phyloP scores from a whole-genome alignment of 2,329 filamentous ascomycete species.

The Pseudopithomyces maydicus region DNA sequence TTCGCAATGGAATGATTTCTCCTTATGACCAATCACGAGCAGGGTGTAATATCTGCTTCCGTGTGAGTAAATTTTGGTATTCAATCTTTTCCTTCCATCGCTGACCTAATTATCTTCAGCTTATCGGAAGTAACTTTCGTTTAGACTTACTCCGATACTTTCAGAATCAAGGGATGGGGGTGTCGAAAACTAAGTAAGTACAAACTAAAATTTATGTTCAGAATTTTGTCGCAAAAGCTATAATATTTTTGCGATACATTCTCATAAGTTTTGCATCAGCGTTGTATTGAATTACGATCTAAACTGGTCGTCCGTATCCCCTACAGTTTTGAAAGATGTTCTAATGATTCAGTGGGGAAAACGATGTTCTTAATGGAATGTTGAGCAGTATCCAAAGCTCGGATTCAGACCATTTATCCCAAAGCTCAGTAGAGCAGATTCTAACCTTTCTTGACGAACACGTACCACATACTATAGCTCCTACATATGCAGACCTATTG shows the following conservation, averaged over 20 bases:
- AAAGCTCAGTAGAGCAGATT: neutral
- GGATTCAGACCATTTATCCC: neutral
- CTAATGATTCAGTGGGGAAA: too few species aligned
- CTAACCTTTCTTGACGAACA: neutral
- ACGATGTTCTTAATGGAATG: neutral
- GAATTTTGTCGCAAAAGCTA: neutral
- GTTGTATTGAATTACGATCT: too few species aligned
- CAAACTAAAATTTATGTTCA: neutral
- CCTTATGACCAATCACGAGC: constrained; percentile 11
- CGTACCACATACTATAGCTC: neutral
- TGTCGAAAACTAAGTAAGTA: constrained; percentile 14
- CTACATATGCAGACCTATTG: neutral
- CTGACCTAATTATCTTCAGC: neutral
- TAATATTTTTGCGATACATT: neutral
- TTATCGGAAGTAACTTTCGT: constrained; percentile 6
- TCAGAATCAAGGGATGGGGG: constrained; percentile 17
- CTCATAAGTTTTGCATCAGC: too few species aligned
- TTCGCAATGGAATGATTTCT: constrained; percentile 16
- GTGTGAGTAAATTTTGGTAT: constrained; percentile 6
- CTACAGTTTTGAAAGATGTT: neutral
- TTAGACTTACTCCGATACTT: constrained; percentile 18
- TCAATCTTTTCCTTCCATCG: too few species aligned
- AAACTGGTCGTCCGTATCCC: too few species aligned
- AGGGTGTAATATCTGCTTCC: constrained; percentile 11
- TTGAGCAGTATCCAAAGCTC: neutral